phyloP scores from a whole-genome alignment of 306 rosid species.

The Carpinus viminea region DNA sequence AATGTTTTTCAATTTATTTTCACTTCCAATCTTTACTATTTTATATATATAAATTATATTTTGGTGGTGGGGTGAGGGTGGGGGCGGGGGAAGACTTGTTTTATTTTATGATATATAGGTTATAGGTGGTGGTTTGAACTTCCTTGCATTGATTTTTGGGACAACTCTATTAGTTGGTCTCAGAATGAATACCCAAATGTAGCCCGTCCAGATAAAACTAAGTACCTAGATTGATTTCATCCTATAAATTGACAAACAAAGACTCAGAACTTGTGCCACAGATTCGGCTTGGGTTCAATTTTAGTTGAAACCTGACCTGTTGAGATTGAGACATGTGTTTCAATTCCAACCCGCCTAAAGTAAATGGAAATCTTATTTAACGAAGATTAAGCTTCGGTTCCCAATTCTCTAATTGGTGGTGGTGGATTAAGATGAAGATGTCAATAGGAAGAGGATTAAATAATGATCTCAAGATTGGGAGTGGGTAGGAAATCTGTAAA shows the following conservation, averaged over 20 bases:
- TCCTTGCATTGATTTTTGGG: not conserved
- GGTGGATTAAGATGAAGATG: not conserved
- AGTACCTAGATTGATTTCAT: not conserved
- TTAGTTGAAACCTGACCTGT: too few species aligned
- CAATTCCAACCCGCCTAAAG: not conserved
- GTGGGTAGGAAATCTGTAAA: not conserved
- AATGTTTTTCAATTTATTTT: not conserved
- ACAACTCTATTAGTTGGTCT: not conserved
- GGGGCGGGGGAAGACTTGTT: not conserved
- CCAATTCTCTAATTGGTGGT: not conserved
- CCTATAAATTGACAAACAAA: not conserved
- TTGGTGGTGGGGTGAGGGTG: too few species aligned
- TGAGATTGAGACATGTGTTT: too few species aligned
- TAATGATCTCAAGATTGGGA: not conserved
- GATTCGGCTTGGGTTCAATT: too few species aligned
- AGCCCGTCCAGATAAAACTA: not conserved
- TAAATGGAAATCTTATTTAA: not conserved
- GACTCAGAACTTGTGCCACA: not conserved
- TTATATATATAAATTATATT: too few species aligned
- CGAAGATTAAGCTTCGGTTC: not conserved
- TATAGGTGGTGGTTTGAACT: not conserved
- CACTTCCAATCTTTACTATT: too few species aligned
- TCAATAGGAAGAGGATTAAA: not conserved
- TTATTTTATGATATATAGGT: not conserved
- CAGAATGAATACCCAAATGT: not conserved